These are phyloP conservation scores for Cryptosporidium muris DNA, from an alignment of 169 alveolate genomes.

Conservation along the genomic window DNA sequence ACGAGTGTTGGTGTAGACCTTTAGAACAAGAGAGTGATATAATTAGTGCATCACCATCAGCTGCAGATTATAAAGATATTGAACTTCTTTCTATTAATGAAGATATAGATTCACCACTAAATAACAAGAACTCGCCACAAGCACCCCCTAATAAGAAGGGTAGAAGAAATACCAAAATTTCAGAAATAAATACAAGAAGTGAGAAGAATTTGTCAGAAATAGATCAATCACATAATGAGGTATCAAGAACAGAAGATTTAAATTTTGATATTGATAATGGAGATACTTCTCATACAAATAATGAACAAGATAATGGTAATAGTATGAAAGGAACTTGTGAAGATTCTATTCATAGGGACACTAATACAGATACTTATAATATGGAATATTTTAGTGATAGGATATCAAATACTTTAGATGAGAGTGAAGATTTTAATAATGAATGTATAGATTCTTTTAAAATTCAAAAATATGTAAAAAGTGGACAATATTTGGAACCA, in stretches of 20 bases:
- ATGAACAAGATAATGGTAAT: not conserved
- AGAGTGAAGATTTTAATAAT: constrained; percentile 60
- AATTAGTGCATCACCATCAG: not conserved
- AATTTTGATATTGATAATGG: no score
- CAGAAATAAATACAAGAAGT: not conserved
- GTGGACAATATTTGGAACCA: constrained; percentile 65
- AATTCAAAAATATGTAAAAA: constrained; percentile 69
- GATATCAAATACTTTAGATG: constrained; percentile 20
- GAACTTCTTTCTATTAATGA: not conserved
- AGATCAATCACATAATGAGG: not conserved
- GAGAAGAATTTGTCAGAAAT: not conserved
- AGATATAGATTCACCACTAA: constrained; percentile 1
- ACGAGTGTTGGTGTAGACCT: constrained; percentile 82
- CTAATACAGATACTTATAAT: constrained; percentile 11
- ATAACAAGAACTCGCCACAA: not conserved
- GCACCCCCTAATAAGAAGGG: not conserved
- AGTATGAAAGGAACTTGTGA: not conserved
- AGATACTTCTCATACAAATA: not conserved
- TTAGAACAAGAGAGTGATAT: constrained; percentile 54
- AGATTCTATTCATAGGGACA: not conserved
- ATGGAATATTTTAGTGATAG: constrained; percentile 12
- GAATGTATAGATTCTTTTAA: constrained; percentile 62
- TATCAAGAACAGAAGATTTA: not conserved
- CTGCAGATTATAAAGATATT: not conserved
- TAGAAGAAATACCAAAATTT: not conserved